Conservation (phyloP, 2,329 filamentous ascomycete genomes). For the Sphaerulina vaccinii region DNA sequence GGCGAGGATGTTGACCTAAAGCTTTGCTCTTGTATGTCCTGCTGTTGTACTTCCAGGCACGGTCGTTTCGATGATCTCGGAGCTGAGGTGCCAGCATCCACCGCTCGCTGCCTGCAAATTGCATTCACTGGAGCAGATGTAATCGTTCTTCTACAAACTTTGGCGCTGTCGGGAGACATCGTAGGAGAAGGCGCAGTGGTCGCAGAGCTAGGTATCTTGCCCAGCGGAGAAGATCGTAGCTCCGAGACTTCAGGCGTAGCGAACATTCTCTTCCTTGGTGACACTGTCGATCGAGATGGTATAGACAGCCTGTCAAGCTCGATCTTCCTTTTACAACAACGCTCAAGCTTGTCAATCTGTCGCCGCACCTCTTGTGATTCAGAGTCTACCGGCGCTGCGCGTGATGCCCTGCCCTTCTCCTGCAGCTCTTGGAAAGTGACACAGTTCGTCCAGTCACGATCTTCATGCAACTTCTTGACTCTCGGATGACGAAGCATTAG, state of each 20-base stretch:
- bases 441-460: constrained; percentile 68
- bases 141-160: background rate
- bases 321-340: constrained; percentile 31
- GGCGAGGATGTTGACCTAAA: constrained; percentile 9
- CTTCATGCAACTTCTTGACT: constrained; percentile 73
- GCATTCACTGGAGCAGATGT: background rate
- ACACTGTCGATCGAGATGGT: constrained; percentile 3
- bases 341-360: constrained; percentile 63
- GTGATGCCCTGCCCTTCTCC: constrained; percentile 60
- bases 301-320: constrained; percentile 28
- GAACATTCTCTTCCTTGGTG: constrained; percentile 15
- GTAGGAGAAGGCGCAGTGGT: background rate
- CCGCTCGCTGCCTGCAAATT: background rate
- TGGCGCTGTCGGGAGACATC: background rate
- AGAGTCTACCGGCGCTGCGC: constrained; percentile 49
- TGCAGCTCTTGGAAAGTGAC: constrained; percentile 71
- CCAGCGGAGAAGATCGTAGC: constrained; percentile 1
- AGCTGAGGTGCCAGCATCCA: background rate
- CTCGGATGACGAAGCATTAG: constrained; percentile 75
- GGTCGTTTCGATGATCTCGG: constrained; percentile 9
- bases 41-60: background rate
- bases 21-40: background rate
- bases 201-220: background rate
- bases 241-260: constrained; percentile 13
- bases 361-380: constrained; percentile 60